phyloP scores from a whole-genome alignment of 495 filamentous ascomycete genomes.

The Aspergillus hancockii region DNA sequence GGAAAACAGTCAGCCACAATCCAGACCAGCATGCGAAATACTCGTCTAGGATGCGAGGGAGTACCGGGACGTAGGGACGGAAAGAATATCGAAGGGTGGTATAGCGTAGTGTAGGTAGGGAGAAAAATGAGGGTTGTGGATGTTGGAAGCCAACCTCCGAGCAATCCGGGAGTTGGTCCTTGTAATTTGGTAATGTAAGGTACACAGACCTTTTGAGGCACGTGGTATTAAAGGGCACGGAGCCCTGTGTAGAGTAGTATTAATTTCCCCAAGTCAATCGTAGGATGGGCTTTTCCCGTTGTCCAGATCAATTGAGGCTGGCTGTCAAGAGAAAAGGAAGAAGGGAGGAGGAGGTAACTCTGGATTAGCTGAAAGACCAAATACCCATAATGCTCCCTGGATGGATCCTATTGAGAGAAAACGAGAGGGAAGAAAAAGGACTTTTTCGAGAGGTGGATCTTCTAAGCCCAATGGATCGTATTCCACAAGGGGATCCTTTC shows the following conservation, averaged over 20 bases:
- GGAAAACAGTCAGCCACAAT: slow-evolving; percentile 11
- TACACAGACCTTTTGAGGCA: slow-evolving; percentile 1
- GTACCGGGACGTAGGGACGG: no score
- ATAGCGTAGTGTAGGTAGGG: no score
- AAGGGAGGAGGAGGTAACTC: not conserved
- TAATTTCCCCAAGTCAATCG: not conserved
- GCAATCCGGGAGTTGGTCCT: not conserved
- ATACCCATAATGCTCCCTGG: not conserved
- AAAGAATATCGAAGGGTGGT: not conserved
- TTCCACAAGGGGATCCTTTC: no score
- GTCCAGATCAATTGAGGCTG: not conserved
- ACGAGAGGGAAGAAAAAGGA: slow-evolving; percentile 4
- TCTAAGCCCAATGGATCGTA: not conserved
- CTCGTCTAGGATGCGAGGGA: not conserved
- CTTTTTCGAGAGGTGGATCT: slow-evolving; percentile 1
- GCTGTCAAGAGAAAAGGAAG: not conserved
- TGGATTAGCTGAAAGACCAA: not conserved
- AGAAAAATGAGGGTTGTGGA: not conserved
- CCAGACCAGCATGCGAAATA: slow-evolving; percentile 1
- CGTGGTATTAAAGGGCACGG: not conserved
- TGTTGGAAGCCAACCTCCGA: not conserved
- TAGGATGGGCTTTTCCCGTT: not conserved
- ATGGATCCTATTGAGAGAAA: not conserved
- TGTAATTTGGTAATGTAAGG: slow-evolving; percentile 4
- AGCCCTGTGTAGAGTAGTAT: not conserved